A percentile compares a stretch with the other conserved stretches of the same genome.
Conservation (phyloP, 139 green algal genomes). For the Ulvella scutata region DNA sequence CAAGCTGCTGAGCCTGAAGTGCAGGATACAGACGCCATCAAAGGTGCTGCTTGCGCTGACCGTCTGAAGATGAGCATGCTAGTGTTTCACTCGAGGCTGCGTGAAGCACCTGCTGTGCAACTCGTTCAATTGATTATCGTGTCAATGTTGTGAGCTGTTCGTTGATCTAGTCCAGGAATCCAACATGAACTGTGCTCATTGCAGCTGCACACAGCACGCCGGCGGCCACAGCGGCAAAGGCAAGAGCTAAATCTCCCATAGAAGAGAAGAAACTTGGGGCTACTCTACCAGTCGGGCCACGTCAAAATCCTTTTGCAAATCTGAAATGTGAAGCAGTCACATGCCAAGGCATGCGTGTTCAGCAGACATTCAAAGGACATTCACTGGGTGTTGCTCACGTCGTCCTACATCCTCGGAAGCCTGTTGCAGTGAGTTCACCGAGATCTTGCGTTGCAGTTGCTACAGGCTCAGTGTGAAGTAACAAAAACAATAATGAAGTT, state of each 20-base stretch:
- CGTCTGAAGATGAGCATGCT: too few relatives aligned
- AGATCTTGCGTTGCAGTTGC: background rate
- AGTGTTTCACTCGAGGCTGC: too few relatives aligned
- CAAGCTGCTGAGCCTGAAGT: conserved; percentile 4
- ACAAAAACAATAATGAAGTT: background rate
- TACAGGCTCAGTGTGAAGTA: background rate
- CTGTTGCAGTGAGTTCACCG: conserved; percentile 37
- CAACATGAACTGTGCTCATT: too few relatives aligned
- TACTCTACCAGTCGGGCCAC: conserved; percentile 4
- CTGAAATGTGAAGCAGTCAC: conserved; percentile 23
- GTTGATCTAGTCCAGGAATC: too few relatives aligned
- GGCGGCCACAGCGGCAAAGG: too few relatives aligned
- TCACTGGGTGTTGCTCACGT: conserved; percentile 30
- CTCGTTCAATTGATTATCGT: too few relatives aligned
- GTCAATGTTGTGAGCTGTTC: too few relatives aligned
- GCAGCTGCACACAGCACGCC: too few relatives aligned
- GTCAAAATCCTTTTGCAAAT: conserved; percentile 34
- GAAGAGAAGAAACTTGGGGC: conserved; percentile 3
- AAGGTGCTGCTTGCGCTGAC: background rate
- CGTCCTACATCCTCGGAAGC: conserved; percentile 64
- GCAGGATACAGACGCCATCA: background rate
- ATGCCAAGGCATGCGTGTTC: conserved; percentile 28
- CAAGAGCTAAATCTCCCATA: too few relatives aligned
- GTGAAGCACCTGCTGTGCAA: too few relatives aligned
- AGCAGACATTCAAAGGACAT: conserved; percentile 62